Conservation (phyloP, 495 filamentous ascomycete genomes). For the Annulohypoxylon maeteangense region DNA sequence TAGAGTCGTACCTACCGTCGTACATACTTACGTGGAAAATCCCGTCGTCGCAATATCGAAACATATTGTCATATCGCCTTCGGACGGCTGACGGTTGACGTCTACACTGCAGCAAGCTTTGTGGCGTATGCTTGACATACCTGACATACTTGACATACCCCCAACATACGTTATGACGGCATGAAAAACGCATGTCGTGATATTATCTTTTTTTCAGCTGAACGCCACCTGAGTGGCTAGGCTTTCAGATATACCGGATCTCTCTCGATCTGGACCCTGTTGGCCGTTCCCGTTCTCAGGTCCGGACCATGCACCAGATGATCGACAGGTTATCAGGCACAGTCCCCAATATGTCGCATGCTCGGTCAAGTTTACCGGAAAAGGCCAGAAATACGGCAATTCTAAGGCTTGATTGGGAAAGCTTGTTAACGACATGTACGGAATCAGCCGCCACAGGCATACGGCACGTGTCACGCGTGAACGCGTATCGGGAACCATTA, state of each 20-base stretch:
- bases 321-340: slow-evolving; percentile 38
- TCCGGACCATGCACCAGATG: slow-evolving; percentile 33
- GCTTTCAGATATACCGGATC: slow-evolving; percentile 17
- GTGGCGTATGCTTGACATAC: slow-evolving; percentile 6
- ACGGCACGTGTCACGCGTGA: slow-evolving; percentile 28
- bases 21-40: slow-evolving; percentile 8
- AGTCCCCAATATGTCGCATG: slow-evolving; percentile 36
- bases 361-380: slow-evolving; percentile 35
- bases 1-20: slow-evolving; percentile 2
- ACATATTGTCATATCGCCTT: slow-evolving; percentile 11
- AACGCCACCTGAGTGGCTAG: slow-evolving; percentile 14
- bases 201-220: slow-evolving; percentile 16
- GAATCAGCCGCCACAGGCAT: slow-evolving; percentile 35
- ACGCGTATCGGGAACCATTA: slow-evolving; percentile 17
- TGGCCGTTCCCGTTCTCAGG: slow-evolving; percentile 40
- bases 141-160: no score
- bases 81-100: slow-evolving; percentile 11
- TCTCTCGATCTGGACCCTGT: slow-evolving; percentile 35
- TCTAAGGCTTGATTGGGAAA: slow-evolving; percentile 32
- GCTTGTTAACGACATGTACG: slow-evolving; percentile 13
- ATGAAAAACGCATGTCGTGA: neutral
- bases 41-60: slow-evolving; percentile 14
- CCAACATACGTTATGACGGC: slow-evolving; percentile 7
- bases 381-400: slow-evolving; percentile 17
- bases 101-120: neutral